A percentile compares a stretch with the other conserved stretches of the same genome.
These are phyloP conservation scores for Bromus sterilis DNA, from an alignment of 176 grass and related monocot species.

Conservation along the genomic window DNA sequence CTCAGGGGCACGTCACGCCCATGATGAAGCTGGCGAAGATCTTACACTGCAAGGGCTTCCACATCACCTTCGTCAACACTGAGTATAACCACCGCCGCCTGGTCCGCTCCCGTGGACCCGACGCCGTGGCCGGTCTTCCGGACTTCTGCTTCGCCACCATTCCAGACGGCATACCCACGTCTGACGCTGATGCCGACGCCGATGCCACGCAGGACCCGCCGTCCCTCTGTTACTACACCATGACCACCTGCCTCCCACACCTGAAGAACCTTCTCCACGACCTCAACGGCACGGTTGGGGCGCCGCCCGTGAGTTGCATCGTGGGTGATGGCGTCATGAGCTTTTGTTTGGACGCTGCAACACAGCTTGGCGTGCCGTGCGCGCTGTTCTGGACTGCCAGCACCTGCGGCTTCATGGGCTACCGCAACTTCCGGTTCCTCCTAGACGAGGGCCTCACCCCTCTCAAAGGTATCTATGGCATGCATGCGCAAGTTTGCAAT, in stretches of 20 bases:
- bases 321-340: slow-evolving; percentile 32
- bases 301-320: slow-evolving; percentile 23
- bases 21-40: slow-evolving; percentile 58
- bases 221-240: slow-evolving; percentile 13
- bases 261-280: neutral
- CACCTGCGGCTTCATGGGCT: slow-evolving; percentile 40
- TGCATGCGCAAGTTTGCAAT: no score
- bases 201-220: slow-evolving; percentile 25
- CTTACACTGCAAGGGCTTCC: slow-evolving; percentile 36
- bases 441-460: neutral
- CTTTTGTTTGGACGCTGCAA: slow-evolving; percentile 29
- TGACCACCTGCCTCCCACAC: slow-evolving; percentile 28
- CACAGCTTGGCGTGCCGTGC: slow-evolving; percentile 17
- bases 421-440: slow-evolving; percentile 19
- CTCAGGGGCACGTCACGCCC: slow-evolving; percentile 44
- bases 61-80: slow-evolving; percentile 56
- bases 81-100: slow-evolving; percentile 47
- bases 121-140: neutral
- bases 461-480: neutral
- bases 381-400: slow-evolving; percentile 42
- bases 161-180: slow-evolving; percentile 20
- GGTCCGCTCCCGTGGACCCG: neutral
- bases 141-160: slow-evolving; percentile 36
- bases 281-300: neutral
- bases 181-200: slow-evolving; percentile 21